Conservation (phyloP, 441 rosid species). For the Populus hybrid region DNA sequence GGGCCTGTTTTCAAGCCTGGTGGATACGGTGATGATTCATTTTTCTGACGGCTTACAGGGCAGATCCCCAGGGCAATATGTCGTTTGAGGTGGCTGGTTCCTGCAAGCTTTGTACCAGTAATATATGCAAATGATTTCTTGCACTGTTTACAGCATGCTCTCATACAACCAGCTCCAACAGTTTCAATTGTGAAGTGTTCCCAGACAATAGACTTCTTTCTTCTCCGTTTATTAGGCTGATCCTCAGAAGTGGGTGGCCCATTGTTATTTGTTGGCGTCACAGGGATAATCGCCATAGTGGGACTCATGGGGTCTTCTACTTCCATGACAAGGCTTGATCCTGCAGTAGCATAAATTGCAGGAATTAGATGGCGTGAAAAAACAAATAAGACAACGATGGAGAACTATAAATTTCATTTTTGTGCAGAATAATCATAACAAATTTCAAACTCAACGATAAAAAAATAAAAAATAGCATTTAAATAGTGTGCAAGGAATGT, state of each 20-base stretch:
- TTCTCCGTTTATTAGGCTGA: conserved; percentile 62
- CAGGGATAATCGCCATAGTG: conserved; percentile 29
- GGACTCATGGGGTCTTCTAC: conserved; percentile 44
- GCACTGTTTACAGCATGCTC: conserved; percentile 90
- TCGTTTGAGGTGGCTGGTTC: conserved; percentile 95
- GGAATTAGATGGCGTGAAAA: neutral
- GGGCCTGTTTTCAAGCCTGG: conserved; percentile 43
- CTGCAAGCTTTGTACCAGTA: conserved; percentile 77
- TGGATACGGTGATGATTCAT: conserved; percentile 21
- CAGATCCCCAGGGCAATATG: conserved; percentile 82
- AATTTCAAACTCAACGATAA: neutral
- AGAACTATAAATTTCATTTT: neutral
- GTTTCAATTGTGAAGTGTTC: conserved; percentile 85
- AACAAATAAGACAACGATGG: neutral
- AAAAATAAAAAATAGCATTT: neutral
- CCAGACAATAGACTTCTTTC: conserved; percentile 94
- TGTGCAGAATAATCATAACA: neutral
- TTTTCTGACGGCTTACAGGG: conserved; percentile 54
- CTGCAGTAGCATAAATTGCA: conserved; percentile 21
- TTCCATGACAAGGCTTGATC: conserved; percentile 25
- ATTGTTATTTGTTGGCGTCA: conserved; percentile 32
- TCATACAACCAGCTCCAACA: conserved; percentile 60
- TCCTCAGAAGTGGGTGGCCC: conserved; percentile 35
- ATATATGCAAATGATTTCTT: conserved; percentile 80
- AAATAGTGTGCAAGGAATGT: neutral